Evolutionary conservation across 805 yeast species (phyloP).

Genomic region (Starmerella apicola): DNA sequence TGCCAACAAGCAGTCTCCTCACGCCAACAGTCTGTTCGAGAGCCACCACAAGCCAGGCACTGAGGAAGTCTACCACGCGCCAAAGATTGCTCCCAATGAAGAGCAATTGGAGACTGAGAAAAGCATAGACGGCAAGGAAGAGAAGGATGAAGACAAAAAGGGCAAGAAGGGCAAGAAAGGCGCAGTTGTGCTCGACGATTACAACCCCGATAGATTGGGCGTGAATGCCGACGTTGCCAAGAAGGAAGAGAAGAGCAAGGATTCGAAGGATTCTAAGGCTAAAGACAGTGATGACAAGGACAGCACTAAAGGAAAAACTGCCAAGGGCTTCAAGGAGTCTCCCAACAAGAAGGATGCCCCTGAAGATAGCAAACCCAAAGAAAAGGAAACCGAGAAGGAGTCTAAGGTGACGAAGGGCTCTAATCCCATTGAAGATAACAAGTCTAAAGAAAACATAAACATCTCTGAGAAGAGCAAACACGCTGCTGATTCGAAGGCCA

Average conservation of each 20-base stretch:
- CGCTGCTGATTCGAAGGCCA: not conserved
- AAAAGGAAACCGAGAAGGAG: not conserved
- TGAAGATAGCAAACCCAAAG: too few species aligned
- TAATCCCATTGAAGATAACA: not conserved
- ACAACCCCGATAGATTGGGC: slow-evolving; percentile 29
- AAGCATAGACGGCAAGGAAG: not conserved
- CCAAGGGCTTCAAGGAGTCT: slow-evolving; percentile 1
- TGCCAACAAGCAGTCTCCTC: slow-evolving; percentile 28
- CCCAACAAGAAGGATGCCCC: not conserved
- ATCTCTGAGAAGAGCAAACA: not conserved
- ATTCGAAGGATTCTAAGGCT: not conserved
- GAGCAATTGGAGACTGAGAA: slow-evolving; percentile 4
- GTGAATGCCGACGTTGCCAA: slow-evolving; percentile 22
- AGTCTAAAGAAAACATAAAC: not conserved
- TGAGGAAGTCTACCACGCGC: slow-evolving; percentile 24
- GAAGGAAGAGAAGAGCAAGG: not conserved
- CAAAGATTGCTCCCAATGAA: slow-evolving; percentile 20
- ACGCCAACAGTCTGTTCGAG: slow-evolving; percentile 22
- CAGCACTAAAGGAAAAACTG: not conserved
- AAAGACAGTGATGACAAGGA: slow-evolving; percentile 13
- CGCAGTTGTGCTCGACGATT: slow-evolving; percentile 28
- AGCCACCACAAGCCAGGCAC: slow-evolving; percentile 20
- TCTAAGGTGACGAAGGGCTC: not conserved
- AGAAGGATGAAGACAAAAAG: slow-evolving; percentile 18
- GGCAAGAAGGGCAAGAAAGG: slow-evolving; percentile 21